These are phyloP conservation scores for Sugiyamaella marilandica DNA, from an alignment of 805 yeast genomes.

Conservation along the genomic window DNA sequence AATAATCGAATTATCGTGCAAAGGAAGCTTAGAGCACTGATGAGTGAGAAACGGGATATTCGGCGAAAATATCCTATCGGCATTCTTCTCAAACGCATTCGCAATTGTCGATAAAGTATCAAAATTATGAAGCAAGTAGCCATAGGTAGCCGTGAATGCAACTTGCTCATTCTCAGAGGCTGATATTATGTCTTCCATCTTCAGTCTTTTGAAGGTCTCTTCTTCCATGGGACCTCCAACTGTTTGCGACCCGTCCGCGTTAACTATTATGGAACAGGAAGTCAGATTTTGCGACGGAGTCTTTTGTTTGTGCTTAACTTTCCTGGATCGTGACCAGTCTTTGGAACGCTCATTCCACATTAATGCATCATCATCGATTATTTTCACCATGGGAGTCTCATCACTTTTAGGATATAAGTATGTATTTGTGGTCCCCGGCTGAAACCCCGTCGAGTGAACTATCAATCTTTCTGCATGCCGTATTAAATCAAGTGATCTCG, in stretches of 20 bases:
- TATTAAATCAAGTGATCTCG: constrained; percentile 13
- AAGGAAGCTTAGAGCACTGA: constrained; percentile 24
- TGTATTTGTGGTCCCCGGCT: constrained; percentile 5
- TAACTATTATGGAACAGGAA: background rate
- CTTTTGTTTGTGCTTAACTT: background rate
- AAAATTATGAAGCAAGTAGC: constrained; percentile 28
- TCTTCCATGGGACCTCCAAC: background rate
- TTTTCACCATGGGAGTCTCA: background rate
- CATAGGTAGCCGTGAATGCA: constrained; percentile 31
- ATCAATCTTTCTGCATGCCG: constrained; percentile 24
- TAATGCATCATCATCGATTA: constrained; percentile 25
- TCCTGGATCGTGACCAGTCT: constrained; percentile 2
- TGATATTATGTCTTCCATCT: background rate
- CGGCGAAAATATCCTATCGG: constrained; percentile 23
- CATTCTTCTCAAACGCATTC: background rate
- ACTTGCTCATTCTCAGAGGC: constrained; percentile 11
- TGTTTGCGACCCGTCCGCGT: background rate
- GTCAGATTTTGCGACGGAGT: background rate
- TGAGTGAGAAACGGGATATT: constrained; percentile 27
- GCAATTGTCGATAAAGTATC: constrained; percentile 12
- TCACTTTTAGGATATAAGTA: constrained; percentile 6
- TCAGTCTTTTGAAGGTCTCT: background rate
- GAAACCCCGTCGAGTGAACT: constrained; percentile 13
- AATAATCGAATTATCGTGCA: constrained; percentile 18
- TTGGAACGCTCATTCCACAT: constrained; percentile 27